Evolutionary conservation across 768 basidiomycete species (phyloP).

Genomic region (Tephrocybe rancida): DNA sequence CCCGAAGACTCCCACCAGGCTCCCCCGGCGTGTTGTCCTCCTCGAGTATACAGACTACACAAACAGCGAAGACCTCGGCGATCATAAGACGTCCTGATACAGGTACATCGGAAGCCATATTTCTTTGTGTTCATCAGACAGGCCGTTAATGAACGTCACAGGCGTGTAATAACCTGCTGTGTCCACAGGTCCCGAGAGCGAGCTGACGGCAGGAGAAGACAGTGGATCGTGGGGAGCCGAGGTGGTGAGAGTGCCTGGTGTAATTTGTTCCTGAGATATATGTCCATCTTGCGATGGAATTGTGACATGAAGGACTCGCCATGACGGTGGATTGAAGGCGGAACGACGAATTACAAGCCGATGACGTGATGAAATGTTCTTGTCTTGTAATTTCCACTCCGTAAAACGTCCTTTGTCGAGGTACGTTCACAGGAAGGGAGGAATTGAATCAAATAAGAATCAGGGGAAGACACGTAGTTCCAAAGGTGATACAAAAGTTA

Average conservation of each 20-base stretch:
- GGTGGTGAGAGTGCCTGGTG: neutral
- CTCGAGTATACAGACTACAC: no score
- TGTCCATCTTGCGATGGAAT: neutral
- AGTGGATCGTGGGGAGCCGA: neutral
- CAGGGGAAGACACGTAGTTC: neutral
- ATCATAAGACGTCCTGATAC: neutral
- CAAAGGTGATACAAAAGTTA: neutral
- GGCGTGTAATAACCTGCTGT: neutral
- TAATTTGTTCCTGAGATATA: neutral
- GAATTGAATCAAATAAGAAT: neutral
- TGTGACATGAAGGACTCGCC: neutral
- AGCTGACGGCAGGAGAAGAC: neutral
- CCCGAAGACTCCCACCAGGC: no score
- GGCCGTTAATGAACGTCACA: slow-evolving; percentile 3
- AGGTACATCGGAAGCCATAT: slow-evolving; percentile 3
- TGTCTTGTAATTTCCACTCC: no score
- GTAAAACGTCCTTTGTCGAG: neutral
- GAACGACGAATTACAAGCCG: neutral
- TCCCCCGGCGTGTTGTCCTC: no score
- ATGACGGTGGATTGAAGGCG: neutral
- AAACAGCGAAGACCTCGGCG: neutral
- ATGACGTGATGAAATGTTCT: no score
- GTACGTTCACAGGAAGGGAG: neutral
- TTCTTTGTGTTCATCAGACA: neutral
- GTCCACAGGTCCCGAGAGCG: neutral